Evolutionary conservation across 78 protist genomes (phyloP), one percentile per base, ranked within the genome.

Genomic region (Bodo saltans): DNA sequence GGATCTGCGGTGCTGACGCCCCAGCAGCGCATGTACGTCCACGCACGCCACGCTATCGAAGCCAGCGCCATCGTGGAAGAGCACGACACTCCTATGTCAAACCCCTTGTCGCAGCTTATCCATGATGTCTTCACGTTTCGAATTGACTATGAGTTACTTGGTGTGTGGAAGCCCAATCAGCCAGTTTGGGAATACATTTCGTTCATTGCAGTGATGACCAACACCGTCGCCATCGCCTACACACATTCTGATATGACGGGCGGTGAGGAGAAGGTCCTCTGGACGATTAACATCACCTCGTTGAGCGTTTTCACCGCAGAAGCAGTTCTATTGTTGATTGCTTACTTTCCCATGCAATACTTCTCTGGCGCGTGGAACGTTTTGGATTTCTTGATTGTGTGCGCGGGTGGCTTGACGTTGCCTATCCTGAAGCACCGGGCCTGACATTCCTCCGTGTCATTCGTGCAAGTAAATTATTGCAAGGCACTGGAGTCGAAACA

Each of bases 281-380:
- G 29, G 39, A 25, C 0, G 26, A 0, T 72, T 30, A 53, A 84
- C 27, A 0, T 3, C 32, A 23, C 52, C 38, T 84, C 4, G 69
- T 0, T 29, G 17, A 4, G 28, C 78, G 1, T 52, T 40, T 79
- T 79, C 84, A 30, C 72, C 72, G 26, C 67, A 1, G 84, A 79
- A 32, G 84, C 84, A 25, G 32, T 53, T 32, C 4, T 53, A 11
- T 3, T 8, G 52, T 2, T 79, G 34, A 32, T 79, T 25, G 84
- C 84, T n/a, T n/a, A n/a, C n/a, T 79, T 79, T 8, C 8, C 70
- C 38, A 1, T 26, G 60, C 42, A 68, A 39, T 79, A 79, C 52
- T 79, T 79, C 74, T 23, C 38, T 28, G 72, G 11, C n/a, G 70
- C 17, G 28, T 79, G 84, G 74, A 83, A 83, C 78, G 25, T n/a